Evolutionary conservation across 1,284 basidiomycete species (phyloP), one percentile per base, ranked within the genome.

Genomic region (Retiboletus flavoniger): DNA sequence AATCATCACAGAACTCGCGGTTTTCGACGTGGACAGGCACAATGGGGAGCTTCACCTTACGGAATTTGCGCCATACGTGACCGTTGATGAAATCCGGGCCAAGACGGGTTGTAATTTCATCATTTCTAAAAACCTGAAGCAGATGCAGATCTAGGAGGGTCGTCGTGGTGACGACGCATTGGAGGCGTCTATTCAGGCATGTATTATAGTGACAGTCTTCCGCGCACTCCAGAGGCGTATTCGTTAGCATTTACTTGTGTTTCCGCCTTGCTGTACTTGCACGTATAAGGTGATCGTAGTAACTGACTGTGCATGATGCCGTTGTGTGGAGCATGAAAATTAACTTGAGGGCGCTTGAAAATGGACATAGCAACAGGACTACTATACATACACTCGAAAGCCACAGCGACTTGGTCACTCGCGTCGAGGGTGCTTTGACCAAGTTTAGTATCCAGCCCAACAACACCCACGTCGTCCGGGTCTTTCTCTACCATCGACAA

Each of bases 1-100:
- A 61, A 95, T 96, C 69, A 87, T 98, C 68, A 97, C 94, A 1
- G 93, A 97, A 64, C 79, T 95, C 29, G 89, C 85, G 45, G 93
- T 94, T 43, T 97, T 98, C 71, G 79, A 91, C 55, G 89, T 97
- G 11, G 89, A 96, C 70, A 80, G 89, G 50, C 72, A 73, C 47
- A 78, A 79, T 46, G 88, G 89, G 13, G 81, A 80, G 58, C 75
- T 97, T 67, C 82, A 80, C 45, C 77, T 96, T 60, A 82, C 82
- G 50, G 95, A 97, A 72, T 70, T 93, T 48, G 88, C 87, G 16
- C 83, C 91, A 58, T 91, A 91, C 24, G 85, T 89, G 10, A 88
- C 84, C 3, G 64, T 95, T 32, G 89, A 93, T 39, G 90, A 95
- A 70, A 83, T 96, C 50, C 82, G 80, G 66, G 78, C 82, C 47